A percentile compares a stretch with the other conserved stretches of the same genome.
These are phyloP conservation scores for Podila horticola DNA, from an alignment of 192 early-diverging fungal genomes.

Conservation along the genomic window DNA sequence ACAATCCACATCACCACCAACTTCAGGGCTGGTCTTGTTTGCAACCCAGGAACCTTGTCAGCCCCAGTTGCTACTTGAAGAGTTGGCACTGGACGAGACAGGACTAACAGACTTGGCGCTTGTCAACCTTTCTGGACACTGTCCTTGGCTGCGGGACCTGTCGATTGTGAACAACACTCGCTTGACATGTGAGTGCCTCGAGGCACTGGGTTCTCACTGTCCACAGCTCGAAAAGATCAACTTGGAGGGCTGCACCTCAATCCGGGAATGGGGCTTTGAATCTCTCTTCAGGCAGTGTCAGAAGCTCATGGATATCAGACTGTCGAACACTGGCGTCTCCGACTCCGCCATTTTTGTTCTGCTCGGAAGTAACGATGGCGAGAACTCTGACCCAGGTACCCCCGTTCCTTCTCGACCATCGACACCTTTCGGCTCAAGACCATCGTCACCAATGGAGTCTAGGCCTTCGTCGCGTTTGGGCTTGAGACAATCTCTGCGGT, in stretches of 20 bases:
- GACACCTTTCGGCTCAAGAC: background rate
- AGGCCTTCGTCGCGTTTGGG: background rate
- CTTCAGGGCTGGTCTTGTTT: background rate
- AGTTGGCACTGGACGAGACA: background rate
- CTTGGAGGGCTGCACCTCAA: background rate
- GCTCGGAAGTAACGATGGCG: background rate
- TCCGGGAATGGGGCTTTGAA: background rate
- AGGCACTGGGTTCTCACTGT: background rate
- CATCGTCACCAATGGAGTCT: background rate
- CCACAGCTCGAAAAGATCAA: background rate
- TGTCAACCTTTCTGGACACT: background rate
- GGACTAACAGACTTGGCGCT: background rate
- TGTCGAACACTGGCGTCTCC: background rate
- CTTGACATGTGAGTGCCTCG: background rate
- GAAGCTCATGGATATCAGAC: background rate
- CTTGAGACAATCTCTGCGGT: background rate
- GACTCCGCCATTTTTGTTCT: background rate
- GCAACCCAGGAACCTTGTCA: background rate
- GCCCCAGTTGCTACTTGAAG: background rate
- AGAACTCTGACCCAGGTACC: background rate
- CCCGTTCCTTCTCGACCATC: background rate
- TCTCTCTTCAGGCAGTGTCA: background rate
- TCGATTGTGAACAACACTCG: background rate
- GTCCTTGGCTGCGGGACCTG: background rate
- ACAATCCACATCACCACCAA: background rate